Evolutionary conservation across 192 early-diverging fungal species (phyloP).

Genomic region (Rhizoclosmatium globosum): DNA sequence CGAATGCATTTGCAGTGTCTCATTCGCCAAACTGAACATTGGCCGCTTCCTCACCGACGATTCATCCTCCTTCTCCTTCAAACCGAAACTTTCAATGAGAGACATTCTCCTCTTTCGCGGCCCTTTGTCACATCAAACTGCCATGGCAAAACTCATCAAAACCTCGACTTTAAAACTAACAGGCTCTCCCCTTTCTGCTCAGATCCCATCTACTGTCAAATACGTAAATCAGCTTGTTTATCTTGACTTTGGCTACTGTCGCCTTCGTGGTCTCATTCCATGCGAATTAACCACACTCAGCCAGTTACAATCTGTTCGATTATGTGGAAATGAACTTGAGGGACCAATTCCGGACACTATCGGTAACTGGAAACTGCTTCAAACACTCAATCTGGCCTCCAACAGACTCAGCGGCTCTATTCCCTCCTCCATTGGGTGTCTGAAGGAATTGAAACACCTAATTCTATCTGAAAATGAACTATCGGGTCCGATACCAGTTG

Average conservation of each 20-base stretch:
- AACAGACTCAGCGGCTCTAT: background rate
- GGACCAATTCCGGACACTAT: background rate
- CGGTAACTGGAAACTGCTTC: background rate
- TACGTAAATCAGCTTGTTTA: background rate
- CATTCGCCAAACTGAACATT: too few species aligned
- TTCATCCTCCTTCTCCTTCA: too few species aligned
- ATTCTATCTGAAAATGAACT: background rate
- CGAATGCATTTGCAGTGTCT: too few species aligned
- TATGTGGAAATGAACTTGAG: background rate
- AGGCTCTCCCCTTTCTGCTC: too few species aligned
- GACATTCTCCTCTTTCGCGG: too few species aligned
- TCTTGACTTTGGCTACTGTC: background rate
- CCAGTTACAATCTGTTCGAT: background rate
- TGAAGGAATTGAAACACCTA: background rate
- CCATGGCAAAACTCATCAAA: too few species aligned
- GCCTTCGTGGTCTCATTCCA: background rate
- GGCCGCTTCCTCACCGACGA: too few species aligned
- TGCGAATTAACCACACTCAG: background rate
- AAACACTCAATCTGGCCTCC: background rate
- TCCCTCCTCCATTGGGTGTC: background rate
- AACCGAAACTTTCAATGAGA: too few species aligned
- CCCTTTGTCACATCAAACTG: too few species aligned
- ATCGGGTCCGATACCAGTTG: background rate
- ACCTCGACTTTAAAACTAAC: too few species aligned
- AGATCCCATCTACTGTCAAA: background rate